Base-by-base conservation (phyloP, 352 stramenopile genomes). In the Globisporangium paroecandrum region DNA sequence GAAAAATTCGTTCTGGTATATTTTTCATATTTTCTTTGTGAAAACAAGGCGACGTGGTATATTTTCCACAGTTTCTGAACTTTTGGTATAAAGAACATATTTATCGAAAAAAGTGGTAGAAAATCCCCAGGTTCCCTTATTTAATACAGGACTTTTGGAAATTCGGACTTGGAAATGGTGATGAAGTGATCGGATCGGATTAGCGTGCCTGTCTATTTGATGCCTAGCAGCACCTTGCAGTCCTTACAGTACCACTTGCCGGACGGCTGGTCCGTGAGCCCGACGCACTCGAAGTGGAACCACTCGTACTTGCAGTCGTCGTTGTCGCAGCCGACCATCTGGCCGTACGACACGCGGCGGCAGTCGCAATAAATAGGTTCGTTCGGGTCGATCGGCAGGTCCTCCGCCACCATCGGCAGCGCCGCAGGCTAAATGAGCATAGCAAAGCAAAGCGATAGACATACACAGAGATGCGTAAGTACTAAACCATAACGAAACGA, bases 251-350 rank as follows among this genome's bases (percentile, higher is more conserved):
- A 95, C 87, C 87, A 95, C 43, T 85, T 90, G 67, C 85, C 87
- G 1, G 81, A 74, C 22, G 87, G 87, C 69, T 95, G 87, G 53
- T 95, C 85, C 41, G 82, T 90, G 60, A 97, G 81, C 9, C 88
- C 87, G 18, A 97, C 90, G 69, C 90, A 97, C 68, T 89, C 78
- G 64, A 97, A 96, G 73, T 97, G 90, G 72, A 97, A 97, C 90
- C 90, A 97, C 72, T 97, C 90, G 77, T 95, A 96, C 76, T 96
- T 94, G 85, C 91, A 97, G 72, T 94, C 89, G 72, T 95, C 87
- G 64, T 97, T 97, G 75, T 97, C 91, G 66, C 91, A 97, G 66
- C 90, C 91, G 15, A 97, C 87, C 91, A 97, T 97, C 62, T 97
- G 87, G 8, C 91, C 91, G 67, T 93, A 97, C 53, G 91, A 96